phyloP scores from a whole-genome alignment of 768 basidiomycete species.

The Leccinum subtestaceum region DNA sequence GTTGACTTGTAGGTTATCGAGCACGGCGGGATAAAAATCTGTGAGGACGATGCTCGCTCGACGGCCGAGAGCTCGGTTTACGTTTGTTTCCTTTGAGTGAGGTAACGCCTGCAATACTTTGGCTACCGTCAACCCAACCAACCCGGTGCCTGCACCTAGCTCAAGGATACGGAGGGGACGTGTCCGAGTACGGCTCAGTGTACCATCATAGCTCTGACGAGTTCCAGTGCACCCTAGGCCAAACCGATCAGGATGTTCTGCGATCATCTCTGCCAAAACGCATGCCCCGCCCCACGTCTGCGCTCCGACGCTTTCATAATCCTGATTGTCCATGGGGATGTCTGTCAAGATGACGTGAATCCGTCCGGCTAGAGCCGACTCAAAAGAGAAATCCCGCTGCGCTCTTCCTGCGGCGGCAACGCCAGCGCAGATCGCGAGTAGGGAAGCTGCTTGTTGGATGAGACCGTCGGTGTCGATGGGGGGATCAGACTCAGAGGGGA shows the following conservation, averaged over 20 bases:
- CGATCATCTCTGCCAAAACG: constrained; percentile 73
- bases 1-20: constrained; percentile 48
- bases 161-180: constrained; percentile 43
- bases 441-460: constrained; percentile 52
- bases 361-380: constrained; percentile 7
- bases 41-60: constrained; percentile 38
- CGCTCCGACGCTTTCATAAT: constrained; percentile 71
- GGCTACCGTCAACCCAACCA: constrained; percentile 44
- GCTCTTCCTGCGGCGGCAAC: constrained; percentile 60
- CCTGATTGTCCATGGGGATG: constrained; percentile 64
- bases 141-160: constrained; percentile 57
- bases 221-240: constrained; percentile 30
- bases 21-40: constrained; percentile 48
- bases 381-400: constrained; percentile 52
- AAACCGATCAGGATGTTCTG: constrained; percentile 52
- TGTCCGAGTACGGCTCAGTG: background rate
- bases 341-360: constrained; percentile 56
- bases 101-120: constrained; percentile 26
- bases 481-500: background rate
- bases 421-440: constrained; percentile 65
- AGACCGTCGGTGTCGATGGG: constrained; percentile 34
- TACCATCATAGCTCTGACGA: background rate
- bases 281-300: constrained; percentile 91
- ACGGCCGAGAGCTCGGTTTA: background rate
- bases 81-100: background rate